phyloP scores from a whole-genome alignment of 495 filamentous ascomycete species.

The Hamigera avellanea region DNA sequence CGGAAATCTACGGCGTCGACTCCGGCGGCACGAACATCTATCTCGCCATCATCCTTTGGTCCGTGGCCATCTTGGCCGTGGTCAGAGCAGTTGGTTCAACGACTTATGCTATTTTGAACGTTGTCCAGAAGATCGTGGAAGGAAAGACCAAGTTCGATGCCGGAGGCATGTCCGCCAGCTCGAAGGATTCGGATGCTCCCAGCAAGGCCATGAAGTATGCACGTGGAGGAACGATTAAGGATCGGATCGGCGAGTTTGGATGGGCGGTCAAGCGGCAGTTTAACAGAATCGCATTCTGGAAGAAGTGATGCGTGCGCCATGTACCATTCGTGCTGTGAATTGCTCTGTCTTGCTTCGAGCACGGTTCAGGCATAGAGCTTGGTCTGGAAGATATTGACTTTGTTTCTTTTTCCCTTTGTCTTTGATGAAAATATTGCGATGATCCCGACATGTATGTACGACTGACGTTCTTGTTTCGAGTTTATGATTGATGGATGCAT shows the following conservation, averaged over 20 bases:
- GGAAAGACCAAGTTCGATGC: slow-evolving; percentile 57
- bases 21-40: slow-evolving; percentile 77
- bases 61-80: slow-evolving; percentile 72
- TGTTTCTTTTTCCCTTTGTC: slow-evolving; percentile 4
- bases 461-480: too few relatives aligned
- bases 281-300: slow-evolving; percentile 35
- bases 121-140: slow-evolving; percentile 76
- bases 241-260: slow-evolving; percentile 23
- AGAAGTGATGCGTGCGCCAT: slow-evolving; percentile 16
- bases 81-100: slow-evolving; percentile 76
- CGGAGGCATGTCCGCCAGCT: slow-evolving; percentile 23
- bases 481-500: background rate
- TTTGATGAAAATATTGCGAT: slow-evolving; percentile 7
- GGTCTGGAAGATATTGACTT: slow-evolving; percentile 2
- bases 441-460: slow-evolving; percentile 1
- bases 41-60: slow-evolving; percentile 85
- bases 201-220: slow-evolving; percentile 17
- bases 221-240: slow-evolving; percentile 22
- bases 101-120: slow-evolving; percentile 69
- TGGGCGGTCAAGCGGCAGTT: slow-evolving; percentile 25
- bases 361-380: too few relatives aligned
- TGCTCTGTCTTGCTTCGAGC: slow-evolving; percentile 2
- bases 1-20: slow-evolving; percentile 64
- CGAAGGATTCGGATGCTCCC: slow-evolving; percentile 5
- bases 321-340: background rate